Evolutionary conservation across 129 eudicot genomes (phyloP).

Genomic region (Flaveria trinervia): DNA sequence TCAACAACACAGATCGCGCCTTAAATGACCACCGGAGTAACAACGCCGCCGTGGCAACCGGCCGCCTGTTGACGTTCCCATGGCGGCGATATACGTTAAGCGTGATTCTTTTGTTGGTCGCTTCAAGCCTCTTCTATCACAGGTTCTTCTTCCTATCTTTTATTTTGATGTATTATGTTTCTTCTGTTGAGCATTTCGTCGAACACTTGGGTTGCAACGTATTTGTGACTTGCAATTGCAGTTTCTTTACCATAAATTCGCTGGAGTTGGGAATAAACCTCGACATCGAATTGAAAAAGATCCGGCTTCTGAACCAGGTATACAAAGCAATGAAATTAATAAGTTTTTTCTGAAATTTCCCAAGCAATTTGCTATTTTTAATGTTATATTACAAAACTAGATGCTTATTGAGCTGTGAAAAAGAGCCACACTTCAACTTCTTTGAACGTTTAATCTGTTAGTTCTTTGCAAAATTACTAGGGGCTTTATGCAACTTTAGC

Average conservation of each 20-base stretch:
- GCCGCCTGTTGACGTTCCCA: constrained; percentile 29
- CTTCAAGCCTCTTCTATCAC: constrained; percentile 45
- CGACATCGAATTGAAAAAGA: constrained; percentile 25
- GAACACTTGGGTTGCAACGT: constrained; percentile 37
- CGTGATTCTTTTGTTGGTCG: constrained; percentile 40
- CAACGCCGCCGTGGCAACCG: constrained; percentile 40
- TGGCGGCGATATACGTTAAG: constrained; percentile 42
- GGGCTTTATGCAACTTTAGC: background rate
- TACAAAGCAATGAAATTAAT: constrained; percentile 2
- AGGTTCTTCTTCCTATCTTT: constrained; percentile 39
- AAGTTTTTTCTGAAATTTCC: background rate
- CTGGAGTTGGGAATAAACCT: constrained; percentile 29
- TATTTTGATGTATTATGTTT: background rate
- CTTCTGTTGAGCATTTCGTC: constrained; percentile 45
- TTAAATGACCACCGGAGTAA: constrained; percentile 29
- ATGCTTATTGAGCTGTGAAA: background rate
- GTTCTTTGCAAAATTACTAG: background rate
- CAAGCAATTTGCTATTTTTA: background rate
- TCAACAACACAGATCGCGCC: constrained; percentile 19
- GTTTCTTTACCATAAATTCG: constrained; percentile 39
- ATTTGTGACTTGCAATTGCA: constrained; percentile 15
- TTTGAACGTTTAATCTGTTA: background rate
- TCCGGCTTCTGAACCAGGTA: constrained; percentile 30
- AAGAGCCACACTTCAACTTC: too few relatives aligned
- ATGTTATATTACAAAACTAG: background rate